These are phyloP conservation scores for Pholiota microspora DNA, from an alignment of 768 basidiomycete species.

Conservation along the genomic window DNA sequence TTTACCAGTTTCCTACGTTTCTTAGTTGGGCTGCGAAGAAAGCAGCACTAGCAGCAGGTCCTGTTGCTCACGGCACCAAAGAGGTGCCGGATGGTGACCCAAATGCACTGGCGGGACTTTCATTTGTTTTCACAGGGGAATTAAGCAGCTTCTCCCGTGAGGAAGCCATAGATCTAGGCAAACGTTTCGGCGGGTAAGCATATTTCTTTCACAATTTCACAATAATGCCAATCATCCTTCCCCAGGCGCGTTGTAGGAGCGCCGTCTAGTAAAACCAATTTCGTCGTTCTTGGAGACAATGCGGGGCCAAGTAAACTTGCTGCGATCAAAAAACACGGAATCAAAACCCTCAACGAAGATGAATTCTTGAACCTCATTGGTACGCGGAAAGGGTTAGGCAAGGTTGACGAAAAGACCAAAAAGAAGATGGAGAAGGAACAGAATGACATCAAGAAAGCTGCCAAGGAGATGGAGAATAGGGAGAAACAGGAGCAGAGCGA, in stretches of 20 bases:
- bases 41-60: conserved; percentile 62
- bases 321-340: conserved; percentile 76
- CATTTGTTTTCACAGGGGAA: conserved; percentile 97
- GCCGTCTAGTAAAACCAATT: conserved; percentile 88
- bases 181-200: conserved; percentile 88
- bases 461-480: conserved; percentile 73
- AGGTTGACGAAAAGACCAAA: conserved; percentile 74
- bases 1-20: no score
- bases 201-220: background rate
- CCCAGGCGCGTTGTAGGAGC: conserved; percentile 79
- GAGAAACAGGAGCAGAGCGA: conserved; percentile 31
- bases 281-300: conserved; percentile 82
- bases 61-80: conserved; percentile 65
- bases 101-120: conserved; percentile 78
- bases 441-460: conserved; percentile 67
- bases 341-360: conserved; percentile 82
- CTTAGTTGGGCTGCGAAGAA: conserved; percentile 48
- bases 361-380: conserved; percentile 82
- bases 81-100: conserved; percentile 69
- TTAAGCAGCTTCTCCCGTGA: conserved; percentile 83
- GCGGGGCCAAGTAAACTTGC: conserved; percentile 90
- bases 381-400: conserved; percentile 55
- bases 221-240: background rate
- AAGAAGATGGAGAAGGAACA: conserved; percentile 83
- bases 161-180: conserved; percentile 83